A percentile compares a stretch with the other conserved stretches of the same genome.
phyloP scores from a whole-genome alignment of 257 asterid genomes.

The Prunella vulgaris region DNA sequence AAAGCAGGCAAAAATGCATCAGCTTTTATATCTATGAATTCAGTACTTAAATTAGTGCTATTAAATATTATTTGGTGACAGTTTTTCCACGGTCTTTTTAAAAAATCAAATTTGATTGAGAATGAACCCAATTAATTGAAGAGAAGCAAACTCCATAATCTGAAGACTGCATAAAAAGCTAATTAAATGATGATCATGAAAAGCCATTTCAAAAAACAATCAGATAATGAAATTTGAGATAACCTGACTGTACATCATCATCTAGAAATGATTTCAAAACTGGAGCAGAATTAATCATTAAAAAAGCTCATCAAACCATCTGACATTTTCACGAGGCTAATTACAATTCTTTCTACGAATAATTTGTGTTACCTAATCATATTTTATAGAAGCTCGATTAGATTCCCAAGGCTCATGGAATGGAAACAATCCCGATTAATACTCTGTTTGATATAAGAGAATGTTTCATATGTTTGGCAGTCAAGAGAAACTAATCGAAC shows the following conservation, averaged over 20 bases:
- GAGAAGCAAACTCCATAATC: too few relatives aligned
- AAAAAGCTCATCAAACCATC: neutral
- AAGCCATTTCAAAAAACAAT: neutral
- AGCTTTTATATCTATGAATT: neutral
- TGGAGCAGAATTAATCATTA: too few relatives aligned
- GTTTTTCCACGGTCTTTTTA: neutral
- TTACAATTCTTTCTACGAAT: neutral
- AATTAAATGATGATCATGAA: neutral
- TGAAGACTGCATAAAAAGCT: neutral
- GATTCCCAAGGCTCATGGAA: neutral
- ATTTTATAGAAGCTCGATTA: neutral
- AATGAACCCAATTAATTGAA: too few relatives aligned
- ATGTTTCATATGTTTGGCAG: neutral
- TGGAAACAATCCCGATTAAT: neutral
- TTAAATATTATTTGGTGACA: neutral
- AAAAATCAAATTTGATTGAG: neutral
- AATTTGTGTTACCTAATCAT: neutral
- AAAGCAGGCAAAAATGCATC: constrained; percentile 14
- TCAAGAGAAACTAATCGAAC: neutral
- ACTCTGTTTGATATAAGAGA: neutral
- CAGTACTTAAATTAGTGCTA: neutral
- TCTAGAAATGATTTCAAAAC: neutral
- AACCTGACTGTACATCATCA: neutral
- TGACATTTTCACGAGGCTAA: neutral
- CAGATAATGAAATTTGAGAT: neutral